phyloP scores from a whole-genome alignment of 805 yeast species.

The Metahyphopichia silvanorum region DNA sequence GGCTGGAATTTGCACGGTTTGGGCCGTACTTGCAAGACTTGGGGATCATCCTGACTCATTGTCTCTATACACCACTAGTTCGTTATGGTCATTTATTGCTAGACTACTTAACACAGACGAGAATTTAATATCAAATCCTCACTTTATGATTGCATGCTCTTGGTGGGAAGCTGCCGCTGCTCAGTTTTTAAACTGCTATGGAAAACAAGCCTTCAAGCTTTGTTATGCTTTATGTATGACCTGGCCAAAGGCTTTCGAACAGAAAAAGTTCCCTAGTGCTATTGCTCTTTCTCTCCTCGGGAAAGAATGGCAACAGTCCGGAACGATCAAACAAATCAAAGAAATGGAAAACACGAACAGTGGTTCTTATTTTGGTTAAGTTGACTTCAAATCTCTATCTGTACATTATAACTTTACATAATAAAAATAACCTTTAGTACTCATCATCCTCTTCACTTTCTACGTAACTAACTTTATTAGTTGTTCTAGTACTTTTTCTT shows the following conservation, averaged over 20 bases:
- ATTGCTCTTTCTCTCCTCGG: conserved; percentile 72
- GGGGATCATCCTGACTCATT: conserved; percentile 10
- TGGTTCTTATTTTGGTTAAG: too few species aligned
- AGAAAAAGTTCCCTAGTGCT: conserved; percentile 66
- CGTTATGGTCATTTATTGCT: conserved; percentile 70
- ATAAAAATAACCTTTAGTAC: too few species aligned
- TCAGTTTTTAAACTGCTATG: conserved; percentile 55
- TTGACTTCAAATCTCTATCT: too few species aligned
- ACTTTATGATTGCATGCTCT: conserved; percentile 65
- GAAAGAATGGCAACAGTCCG: conserved; percentile 66
- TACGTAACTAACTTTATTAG: conserved; percentile 32
- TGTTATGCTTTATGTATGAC: conserved; percentile 42
- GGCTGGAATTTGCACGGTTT: conserved; percentile 80
- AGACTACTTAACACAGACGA: conserved; percentile 59
- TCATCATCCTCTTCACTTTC: conserved; percentile 16
- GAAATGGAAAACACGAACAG: conserved; percentile 46
- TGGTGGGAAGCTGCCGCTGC: conserved; percentile 91
- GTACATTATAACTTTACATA: too few species aligned
- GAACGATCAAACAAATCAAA: conserved; percentile 44
- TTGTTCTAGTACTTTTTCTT: conserved; percentile 42
- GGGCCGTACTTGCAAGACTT: conserved; percentile 65
- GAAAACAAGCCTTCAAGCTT: conserved; percentile 67
- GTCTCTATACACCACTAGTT: conserved; percentile 53
- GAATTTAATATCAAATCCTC: conserved; percentile 57
- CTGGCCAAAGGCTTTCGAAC: conserved; percentile 54